Conservation (phyloP, 345 rosid genomes). For the Clarkia xantiana region DNA sequence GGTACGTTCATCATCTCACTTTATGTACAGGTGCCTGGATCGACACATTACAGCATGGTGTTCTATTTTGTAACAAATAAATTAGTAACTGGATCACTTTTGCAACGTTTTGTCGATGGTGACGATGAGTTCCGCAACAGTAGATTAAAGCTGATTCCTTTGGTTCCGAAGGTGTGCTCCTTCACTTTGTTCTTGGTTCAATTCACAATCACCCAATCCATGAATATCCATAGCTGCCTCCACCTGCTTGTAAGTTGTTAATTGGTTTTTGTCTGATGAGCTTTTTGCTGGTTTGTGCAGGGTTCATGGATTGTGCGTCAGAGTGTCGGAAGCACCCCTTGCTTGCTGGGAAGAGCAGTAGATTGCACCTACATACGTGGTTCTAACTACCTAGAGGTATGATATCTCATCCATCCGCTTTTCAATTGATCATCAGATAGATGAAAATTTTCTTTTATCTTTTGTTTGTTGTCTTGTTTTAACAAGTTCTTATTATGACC, state of each 20-base stretch:
- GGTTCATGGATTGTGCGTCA: conserved; percentile 99
- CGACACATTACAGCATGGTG: conserved; percentile 96
- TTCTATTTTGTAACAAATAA: conserved; percentile 70
- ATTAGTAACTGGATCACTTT: conserved; percentile 59
- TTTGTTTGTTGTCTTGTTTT: neutral
- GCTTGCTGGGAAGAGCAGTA: conserved; percentile 89
- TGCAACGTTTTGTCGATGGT: conserved; percentile 92
- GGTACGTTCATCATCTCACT: neutral
- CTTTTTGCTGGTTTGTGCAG: conserved; percentile 23
- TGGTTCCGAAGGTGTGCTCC: conserved; percentile 77
- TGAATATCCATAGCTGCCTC: too few species aligned
- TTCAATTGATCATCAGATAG: neutral
- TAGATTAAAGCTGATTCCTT: conserved; percentile 90
- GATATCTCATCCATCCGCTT: neutral
- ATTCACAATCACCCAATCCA: too few species aligned
- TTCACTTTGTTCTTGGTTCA: neutral
- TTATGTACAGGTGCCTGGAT: conserved; percentile 64
- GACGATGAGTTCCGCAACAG: conserved; percentile 97
- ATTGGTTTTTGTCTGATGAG: neutral
- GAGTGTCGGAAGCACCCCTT: conserved; percentile 98
- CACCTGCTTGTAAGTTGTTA: too few species aligned
- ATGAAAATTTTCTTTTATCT: neutral
- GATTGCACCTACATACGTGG: conserved; percentile 91
- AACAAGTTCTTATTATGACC: conserved; percentile 4
- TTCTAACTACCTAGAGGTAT: conserved; percentile 73